phyloP scores from a whole-genome alignment of 2,329 filamentous ascomycete genomes.

The Xylariaceae sp. region DNA sequence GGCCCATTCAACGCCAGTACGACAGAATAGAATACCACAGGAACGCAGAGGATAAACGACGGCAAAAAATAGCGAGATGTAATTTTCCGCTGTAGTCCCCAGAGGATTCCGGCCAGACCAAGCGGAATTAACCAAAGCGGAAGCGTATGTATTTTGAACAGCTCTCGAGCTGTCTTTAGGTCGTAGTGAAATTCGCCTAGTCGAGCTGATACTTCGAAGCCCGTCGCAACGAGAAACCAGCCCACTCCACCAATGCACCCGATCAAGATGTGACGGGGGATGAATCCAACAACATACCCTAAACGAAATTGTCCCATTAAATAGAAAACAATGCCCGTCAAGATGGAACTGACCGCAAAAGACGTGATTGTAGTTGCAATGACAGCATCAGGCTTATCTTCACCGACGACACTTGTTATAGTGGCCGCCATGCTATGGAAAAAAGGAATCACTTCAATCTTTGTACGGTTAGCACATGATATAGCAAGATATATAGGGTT shows the following conservation, averaged over 20 bases:
- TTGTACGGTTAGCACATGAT: constrained; percentile 18
- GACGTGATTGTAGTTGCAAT: constrained; percentile 92
- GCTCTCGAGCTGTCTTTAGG: constrained; percentile 66
- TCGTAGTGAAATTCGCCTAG: constrained; percentile 83
- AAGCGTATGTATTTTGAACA: constrained; percentile 70
- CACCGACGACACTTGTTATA: constrained; percentile 73
- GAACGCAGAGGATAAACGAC: constrained; percentile 76
- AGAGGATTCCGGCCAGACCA: constrained; percentile 67
- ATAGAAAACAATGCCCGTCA: constrained; percentile 90
- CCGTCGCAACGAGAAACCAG: constrained; percentile 88
- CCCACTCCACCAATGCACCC: constrained; percentile 97
- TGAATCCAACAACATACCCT: constrained; percentile 92
- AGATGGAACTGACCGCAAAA: constrained; percentile 82
- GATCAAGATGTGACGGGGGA: constrained; percentile 91
- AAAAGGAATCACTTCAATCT: constrained; percentile 97
- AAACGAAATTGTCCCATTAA: constrained; percentile 81
- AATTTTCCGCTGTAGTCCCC: constrained; percentile 70
- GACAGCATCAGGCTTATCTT: constrained; percentile 76
- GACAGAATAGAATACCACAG: constrained; percentile 72
- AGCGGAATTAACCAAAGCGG: constrained; percentile 81
- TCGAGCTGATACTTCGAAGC: constrained; percentile 87
- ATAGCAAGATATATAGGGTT: constrained; percentile 2
- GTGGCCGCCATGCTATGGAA: constrained; percentile 97
- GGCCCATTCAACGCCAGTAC: constrained; percentile 66
- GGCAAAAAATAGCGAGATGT: constrained; percentile 83